Percentiles rank a stretch among this genome's conserved stretches.
phyloP scores from a whole-genome alignment of 78 protist species.

The Guillardia theta region DNA sequence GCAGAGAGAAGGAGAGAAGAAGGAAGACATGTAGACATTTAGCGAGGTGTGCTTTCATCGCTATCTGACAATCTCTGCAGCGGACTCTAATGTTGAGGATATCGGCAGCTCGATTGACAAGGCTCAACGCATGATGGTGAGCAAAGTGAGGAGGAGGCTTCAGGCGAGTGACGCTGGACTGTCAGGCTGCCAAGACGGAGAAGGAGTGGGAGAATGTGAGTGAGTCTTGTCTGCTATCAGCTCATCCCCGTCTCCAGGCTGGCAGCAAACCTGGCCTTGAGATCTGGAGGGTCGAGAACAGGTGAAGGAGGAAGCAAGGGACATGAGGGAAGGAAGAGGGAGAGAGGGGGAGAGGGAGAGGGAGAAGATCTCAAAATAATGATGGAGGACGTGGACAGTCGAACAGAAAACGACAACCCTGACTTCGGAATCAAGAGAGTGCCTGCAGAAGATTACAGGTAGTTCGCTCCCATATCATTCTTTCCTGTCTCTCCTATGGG shows the following conservation, averaged over 20 bases:
- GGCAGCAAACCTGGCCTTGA: conserved; percentile 38
- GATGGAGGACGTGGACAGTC: too few relatives aligned
- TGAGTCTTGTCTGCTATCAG: neutral
- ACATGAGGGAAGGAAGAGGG: too few relatives aligned
- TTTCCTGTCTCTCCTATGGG: too few relatives aligned
- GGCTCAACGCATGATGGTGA: neutral
- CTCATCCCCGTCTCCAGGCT: neutral
- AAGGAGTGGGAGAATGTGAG: neutral
- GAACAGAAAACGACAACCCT: neutral
- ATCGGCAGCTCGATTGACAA: conserved; percentile 10
- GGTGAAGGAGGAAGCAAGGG: too few relatives aligned
- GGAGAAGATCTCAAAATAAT: too few relatives aligned
- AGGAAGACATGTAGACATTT: too few relatives aligned
- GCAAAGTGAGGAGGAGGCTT: neutral
- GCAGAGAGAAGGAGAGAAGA: too few relatives aligned
- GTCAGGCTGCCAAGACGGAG: neutral
- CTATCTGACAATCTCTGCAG: too few relatives aligned
- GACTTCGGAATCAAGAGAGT: neutral
- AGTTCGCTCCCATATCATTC: too few relatives aligned
- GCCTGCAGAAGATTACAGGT: neutral
- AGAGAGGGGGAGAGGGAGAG: too few relatives aligned
- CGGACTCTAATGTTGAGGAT: conserved; percentile 20
- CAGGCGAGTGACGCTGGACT: neutral
- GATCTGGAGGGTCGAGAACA: conserved; percentile 57
- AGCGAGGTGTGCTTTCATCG: too few relatives aligned